A percentile compares a stretch with the other conserved stretches of the same genome.
phyloP scores from a whole-genome alignment of 257 asterid species.

The Cynanchum wilfordii region DNA sequence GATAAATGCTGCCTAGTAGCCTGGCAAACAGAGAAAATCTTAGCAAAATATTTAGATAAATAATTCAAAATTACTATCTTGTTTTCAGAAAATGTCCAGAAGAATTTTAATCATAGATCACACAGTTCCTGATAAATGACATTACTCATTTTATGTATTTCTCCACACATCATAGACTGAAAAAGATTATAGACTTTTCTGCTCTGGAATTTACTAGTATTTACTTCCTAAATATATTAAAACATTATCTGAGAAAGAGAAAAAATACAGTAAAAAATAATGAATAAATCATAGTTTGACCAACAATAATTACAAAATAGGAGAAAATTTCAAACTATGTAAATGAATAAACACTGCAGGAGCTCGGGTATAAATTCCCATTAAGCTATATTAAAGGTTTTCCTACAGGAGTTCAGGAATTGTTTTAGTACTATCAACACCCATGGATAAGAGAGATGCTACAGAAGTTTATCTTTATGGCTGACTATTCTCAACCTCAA shows the following conservation, averaged over 20 bases:
- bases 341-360: neutral
- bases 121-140: neutral
- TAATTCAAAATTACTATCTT: neutral
- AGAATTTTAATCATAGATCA: neutral
- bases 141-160: neutral
- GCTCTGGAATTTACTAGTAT: neutral
- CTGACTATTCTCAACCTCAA: neutral
- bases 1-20: conserved; percentile 63
- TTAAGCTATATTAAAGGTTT: neutral
- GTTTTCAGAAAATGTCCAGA: neutral
- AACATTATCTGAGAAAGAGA: neutral
- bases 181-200: too few relatives aligned
- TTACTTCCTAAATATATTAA: neutral
- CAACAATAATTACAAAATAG: neutral
- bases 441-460: neutral
- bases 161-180: too few relatives aligned
- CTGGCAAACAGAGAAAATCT: conserved; percentile 38
- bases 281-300: neutral
- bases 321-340: neutral
- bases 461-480: neutral
- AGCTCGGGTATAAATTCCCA: neutral
- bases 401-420: neutral
- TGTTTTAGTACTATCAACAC: neutral
- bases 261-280: neutral
- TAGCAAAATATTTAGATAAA: neutral